A percentile compares a stretch with the other conserved stretches of the same genome.
Evolutionary conservation across 2,329 filamentous ascomycete genomes (phyloP).

Genomic region (Apiospora koreana): DNA sequence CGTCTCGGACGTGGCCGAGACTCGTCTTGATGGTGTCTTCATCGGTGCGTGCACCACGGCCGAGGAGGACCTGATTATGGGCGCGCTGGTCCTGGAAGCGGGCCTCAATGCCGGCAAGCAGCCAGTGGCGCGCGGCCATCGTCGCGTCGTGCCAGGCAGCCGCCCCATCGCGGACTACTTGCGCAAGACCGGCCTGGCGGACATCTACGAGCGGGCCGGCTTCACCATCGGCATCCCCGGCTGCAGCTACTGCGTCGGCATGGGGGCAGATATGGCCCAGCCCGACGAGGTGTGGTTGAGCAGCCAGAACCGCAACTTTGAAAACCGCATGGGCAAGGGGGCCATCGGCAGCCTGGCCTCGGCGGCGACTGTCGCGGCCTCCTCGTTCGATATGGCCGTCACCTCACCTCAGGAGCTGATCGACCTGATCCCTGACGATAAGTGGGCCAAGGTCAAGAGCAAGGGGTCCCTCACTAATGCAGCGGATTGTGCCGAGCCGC

Average conservation of each 20-base stretch:
- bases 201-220: slow-evolving; percentile 40
- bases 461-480: slow-evolving; percentile 19
- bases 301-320: slow-evolving; percentile 47
- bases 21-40: slow-evolving; percentile 42
- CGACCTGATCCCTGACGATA: slow-evolving; percentile 24
- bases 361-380: slow-evolving; percentile 47
- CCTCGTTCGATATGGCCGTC: slow-evolving; percentile 45
- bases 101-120: slow-evolving; percentile 35
- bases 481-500: slow-evolving; percentile 4
- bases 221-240: slow-evolving; percentile 44
- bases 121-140: slow-evolving; percentile 33
- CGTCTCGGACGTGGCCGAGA: slow-evolving; percentile 32
- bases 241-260: slow-evolving; percentile 47
- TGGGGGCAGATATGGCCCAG: slow-evolving; percentile 40
- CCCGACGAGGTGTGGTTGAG: slow-evolving; percentile 44
- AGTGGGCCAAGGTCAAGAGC: slow-evolving; percentile 21
- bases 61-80: slow-evolving; percentile 45
- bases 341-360: slow-evolving; percentile 45
- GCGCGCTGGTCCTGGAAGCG: slow-evolving; percentile 39
- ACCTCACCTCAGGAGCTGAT: slow-evolving; percentile 37
- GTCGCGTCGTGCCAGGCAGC: slow-evolving; percentile 42
- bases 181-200: slow-evolving; percentile 33
- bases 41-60: slow-evolving; percentile 49
- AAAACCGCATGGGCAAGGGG: slow-evolving; percentile 46
- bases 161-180: slow-evolving; percentile 39